phyloP scores from a whole-genome alignment of 176 grass and related monocot species.

The Metroxylon sagu region DNA sequence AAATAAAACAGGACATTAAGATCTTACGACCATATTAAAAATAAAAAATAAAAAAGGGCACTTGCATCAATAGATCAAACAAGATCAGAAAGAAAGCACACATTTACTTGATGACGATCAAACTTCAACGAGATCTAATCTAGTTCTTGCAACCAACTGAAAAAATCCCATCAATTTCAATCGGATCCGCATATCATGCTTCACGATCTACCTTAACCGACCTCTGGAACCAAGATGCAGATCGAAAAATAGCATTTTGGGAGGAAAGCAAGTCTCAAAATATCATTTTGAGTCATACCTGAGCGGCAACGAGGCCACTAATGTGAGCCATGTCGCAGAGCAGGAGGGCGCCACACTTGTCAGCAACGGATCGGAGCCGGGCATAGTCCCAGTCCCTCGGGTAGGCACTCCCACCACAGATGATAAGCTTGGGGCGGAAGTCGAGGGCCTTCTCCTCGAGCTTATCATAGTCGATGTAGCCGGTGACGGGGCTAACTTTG shows the following conservation, averaged over 20 bases:
- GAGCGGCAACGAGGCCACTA: constrained; percentile 78
- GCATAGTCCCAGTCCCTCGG: constrained; percentile 98
- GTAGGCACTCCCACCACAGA: constrained; percentile 92
- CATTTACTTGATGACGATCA: too few species aligned
- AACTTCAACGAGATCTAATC: too few species aligned
- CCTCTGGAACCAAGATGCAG: neutral
- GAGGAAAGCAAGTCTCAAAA: constrained; percentile 5
- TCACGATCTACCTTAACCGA: neutral
- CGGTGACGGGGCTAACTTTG: constrained; percentile 63
- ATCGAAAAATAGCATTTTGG: constrained; percentile 11
- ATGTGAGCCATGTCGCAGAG: constrained; percentile 99
- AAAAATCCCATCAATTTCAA: too few species aligned
- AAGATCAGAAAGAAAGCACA: too few species aligned
- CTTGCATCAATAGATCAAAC: too few species aligned
- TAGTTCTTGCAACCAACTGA: too few species aligned
- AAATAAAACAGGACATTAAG: too few species aligned
- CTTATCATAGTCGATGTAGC: constrained; percentile 91
- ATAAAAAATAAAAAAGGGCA: too few species aligned
- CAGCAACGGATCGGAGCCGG: constrained; percentile 66
- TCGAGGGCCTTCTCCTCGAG: constrained; percentile 97
- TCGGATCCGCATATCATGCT: too few species aligned
- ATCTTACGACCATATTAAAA: too few species aligned
- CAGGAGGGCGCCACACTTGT: constrained; percentile 82
- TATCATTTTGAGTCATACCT: constrained; percentile 36
- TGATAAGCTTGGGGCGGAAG: constrained; percentile 98